Evolutionary conservation across 2,329 filamentous ascomycete genomes (phyloP).

Genomic region (Eutypa lata): DNA sequence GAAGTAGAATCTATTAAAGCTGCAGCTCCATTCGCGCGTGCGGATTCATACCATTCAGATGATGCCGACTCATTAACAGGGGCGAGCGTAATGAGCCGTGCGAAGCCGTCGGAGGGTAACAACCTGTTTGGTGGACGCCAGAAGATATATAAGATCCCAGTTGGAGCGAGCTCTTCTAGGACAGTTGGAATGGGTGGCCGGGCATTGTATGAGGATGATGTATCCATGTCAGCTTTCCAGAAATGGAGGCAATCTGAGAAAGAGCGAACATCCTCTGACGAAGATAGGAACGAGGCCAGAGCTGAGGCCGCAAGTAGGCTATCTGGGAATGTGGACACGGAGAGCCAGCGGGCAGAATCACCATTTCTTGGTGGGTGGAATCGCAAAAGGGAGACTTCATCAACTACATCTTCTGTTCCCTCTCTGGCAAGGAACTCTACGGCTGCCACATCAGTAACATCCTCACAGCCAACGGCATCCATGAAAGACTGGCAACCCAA

Average conservation of each 20-base stretch:
- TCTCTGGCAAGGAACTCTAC: constrained; percentile 74
- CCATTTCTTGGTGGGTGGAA: constrained; percentile 63
- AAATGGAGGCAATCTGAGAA: constrained; percentile 63
- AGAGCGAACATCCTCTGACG: constrained; percentile 42
- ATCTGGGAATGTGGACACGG: constrained; percentile 16
- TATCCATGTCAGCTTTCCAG: constrained; percentile 80
- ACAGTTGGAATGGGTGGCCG: constrained; percentile 55
- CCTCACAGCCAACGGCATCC: constrained; percentile 55
- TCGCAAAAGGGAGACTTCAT: constrained; percentile 79
- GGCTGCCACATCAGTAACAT: constrained; percentile 83
- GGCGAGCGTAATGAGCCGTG: constrained; percentile 78
- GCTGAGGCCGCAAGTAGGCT: constrained; percentile 34
- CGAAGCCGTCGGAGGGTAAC: constrained; percentile 84
- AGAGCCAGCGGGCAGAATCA: constrained; percentile 46
- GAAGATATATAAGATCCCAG: constrained; percentile 86
- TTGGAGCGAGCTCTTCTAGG: constrained; percentile 38
- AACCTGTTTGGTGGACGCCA: constrained; percentile 91
- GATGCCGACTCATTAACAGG: constrained; percentile 62
- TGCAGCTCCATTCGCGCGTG: constrained; percentile 53
- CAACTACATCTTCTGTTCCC: constrained; percentile 70
- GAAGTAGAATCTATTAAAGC: constrained; percentile 81
- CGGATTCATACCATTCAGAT: constrained; percentile 62
- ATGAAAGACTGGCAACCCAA: constrained; percentile 48
- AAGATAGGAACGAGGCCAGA: constrained; percentile 34
- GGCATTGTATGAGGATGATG: constrained; percentile 81